Evolutionary conservation across 2,329 filamentous ascomycete genomes (phyloP).

Genomic region (Claviceps sp.): DNA sequence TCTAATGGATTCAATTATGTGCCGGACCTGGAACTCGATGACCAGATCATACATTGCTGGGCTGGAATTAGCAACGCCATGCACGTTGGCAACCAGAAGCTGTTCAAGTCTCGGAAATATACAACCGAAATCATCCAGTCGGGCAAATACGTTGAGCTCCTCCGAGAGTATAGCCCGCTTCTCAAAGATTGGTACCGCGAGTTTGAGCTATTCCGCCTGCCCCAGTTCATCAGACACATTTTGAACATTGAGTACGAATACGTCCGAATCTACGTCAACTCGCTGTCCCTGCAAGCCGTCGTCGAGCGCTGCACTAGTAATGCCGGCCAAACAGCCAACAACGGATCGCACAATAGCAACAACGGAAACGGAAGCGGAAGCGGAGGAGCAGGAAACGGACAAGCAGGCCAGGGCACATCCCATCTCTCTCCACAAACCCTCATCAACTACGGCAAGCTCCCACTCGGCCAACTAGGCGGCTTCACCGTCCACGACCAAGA

Average conservation of each 20-base stretch:
- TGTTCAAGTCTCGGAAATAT: slow-evolving; percentile 78
- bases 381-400: slow-evolving; percentile 12
- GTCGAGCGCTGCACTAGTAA: slow-evolving; percentile 83
- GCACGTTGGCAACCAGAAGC: slow-evolving; percentile 75
- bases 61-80: slow-evolving; percentile 85
- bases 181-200: slow-evolving; percentile 67
- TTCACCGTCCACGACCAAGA: slow-evolving; percentile 55
- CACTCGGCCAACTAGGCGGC: slow-evolving; percentile 49
- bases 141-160: slow-evolving; percentile 66
- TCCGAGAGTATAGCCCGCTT: slow-evolving; percentile 70
- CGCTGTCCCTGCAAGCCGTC: slow-evolving; percentile 83
- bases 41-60: slow-evolving; percentile 77
- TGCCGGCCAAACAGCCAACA: slow-evolving; percentile 33
- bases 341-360: slow-evolving; percentile 14
- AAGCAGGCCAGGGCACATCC: slow-evolving; percentile 13
- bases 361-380: not conserved
- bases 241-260: slow-evolving; percentile 93
- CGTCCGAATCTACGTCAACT: slow-evolving; percentile 88
- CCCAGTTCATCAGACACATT: slow-evolving; percentile 57
- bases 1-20: slow-evolving; percentile 52
- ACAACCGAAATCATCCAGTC: slow-evolving; percentile 82
- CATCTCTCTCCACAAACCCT: slow-evolving; percentile 49
- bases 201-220: slow-evolving; percentile 64
- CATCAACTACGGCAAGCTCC: slow-evolving; percentile 50
- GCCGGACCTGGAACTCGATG: slow-evolving; percentile 51